Base-by-base conservation (phyloP, 176 grass and related monocot species). In the Avena atlantica region DNA sequence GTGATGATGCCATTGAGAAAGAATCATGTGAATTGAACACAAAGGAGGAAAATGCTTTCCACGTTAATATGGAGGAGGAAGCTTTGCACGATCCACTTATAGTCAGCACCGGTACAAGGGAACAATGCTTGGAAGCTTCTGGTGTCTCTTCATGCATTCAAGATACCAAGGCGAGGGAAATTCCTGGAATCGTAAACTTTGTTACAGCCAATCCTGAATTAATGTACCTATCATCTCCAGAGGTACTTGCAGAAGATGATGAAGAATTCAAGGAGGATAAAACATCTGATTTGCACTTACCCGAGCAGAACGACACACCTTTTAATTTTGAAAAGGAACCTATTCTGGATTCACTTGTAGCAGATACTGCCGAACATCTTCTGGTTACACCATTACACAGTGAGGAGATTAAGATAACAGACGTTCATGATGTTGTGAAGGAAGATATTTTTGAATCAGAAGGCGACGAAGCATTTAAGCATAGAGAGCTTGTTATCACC, bases 331-430 rank as follows among this genome's bases (percentile, higher is more conserved):
- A 82, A 48, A 24, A 49, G 70, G 69, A 87, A 55, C 27, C 48
- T 65, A 44, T 81, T 66, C 27, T 76, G 69, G 45, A 64, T 82
- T 71, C 70, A 82, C 48, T 25, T 82, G 59, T 66, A 40, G 70
- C 9, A 16, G 59, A 76, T 82, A 65, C 16, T 47, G 51, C 23
- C 27, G 47, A 72, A 78, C 63, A 71, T 34, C 71, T 21, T 3
- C 60, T 86, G 57, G 37, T 15, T 69, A 86, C 20, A 70, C 78
- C 84, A 16, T 79, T 27, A 13, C 11, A 5, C 16, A 79, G 15
- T 79, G 12, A 51, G 11, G 78, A 16, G 10, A 8, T 36, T 9
- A 17, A 75, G 23, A 76, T 74, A 49, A 74, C 70, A 49, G 44
- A 56, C 51, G 69, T 75, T 76, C 42, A 21, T 19, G 47, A 21